Conservation (phyloP, 257 asterid species). For the Solanum rostratum region DNA sequence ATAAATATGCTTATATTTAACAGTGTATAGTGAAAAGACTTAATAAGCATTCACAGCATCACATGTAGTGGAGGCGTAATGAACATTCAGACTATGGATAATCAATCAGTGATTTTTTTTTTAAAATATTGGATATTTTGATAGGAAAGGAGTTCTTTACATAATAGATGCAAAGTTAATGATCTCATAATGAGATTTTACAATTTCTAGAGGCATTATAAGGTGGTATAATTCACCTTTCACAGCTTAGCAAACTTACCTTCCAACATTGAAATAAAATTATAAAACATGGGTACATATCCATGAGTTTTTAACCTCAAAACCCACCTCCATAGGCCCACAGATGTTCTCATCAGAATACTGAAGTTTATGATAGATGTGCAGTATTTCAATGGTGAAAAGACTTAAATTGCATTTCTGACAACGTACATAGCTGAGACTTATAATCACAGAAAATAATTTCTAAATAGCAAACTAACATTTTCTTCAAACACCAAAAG, state of each 20-base stretch:
- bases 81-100: neutral
- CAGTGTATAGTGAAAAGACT: neutral
- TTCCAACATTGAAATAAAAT: neutral
- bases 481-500: neutral
- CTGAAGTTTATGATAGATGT: neutral
- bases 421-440: neutral
- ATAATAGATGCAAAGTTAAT: neutral
- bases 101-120: neutral
- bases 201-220: neutral
- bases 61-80: neutral
- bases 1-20: neutral
- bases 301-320: neutral
- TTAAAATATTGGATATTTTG: neutral
- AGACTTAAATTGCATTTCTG: neutral
- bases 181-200: neutral
- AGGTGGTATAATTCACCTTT: neutral
- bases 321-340: neutral
- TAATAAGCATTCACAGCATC: neutral
- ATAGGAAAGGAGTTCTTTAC: neutral
- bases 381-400: neutral
- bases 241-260: neutral
- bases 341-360: neutral
- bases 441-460: neutral
- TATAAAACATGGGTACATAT: neutral
- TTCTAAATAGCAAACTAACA: neutral